phyloP scores from a whole-genome alignment of 2,329 filamentous ascomycete genomes.

The Fusarium sacchari region DNA sequence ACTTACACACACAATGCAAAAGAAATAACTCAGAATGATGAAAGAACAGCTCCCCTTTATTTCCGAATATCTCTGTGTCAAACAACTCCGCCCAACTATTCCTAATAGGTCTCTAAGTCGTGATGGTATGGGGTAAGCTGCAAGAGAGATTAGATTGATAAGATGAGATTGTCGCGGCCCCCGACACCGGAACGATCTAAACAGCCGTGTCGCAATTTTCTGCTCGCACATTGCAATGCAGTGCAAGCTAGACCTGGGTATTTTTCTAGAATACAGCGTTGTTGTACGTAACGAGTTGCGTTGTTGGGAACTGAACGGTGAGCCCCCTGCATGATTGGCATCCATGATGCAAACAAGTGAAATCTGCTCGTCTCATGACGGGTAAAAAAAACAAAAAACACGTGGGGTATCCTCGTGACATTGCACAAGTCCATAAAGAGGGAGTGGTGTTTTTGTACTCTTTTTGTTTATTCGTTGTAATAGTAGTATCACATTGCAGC shows the following conservation, averaged over 20 bases:
- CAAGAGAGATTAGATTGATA: constrained; percentile 37
- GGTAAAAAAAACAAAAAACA: constrained; percentile 26
- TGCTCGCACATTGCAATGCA: constrained; percentile 25
- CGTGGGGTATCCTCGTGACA: constrained; percentile 24
- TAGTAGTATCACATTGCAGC: background rate
- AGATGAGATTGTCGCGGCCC: constrained; percentile 32
- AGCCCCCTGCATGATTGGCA: background rate
- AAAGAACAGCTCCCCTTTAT: background rate
- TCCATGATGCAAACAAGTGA: constrained; percentile 2
- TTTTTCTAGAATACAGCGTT: background rate
- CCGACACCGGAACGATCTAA: constrained; percentile 31
- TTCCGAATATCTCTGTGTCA: constrained; percentile 1
- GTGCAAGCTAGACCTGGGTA: background rate
- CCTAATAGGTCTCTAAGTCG: constrained; percentile 7
- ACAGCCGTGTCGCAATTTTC: constrained; percentile 24
- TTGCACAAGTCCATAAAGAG: background rate
- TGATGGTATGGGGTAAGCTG: constrained; percentile 27
- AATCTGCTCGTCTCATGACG: constrained; percentile 36
- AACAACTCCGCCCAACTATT: background rate
- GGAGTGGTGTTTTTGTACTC: background rate
- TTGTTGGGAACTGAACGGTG: background rate
- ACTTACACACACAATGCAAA: background rate
- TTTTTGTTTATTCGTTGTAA: background rate
- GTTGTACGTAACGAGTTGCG: constrained; percentile 27
- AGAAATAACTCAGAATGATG: background rate